phyloP scores from a whole-genome alignment of 75 land plant genomes.

The Gnetum montanum region DNA sequence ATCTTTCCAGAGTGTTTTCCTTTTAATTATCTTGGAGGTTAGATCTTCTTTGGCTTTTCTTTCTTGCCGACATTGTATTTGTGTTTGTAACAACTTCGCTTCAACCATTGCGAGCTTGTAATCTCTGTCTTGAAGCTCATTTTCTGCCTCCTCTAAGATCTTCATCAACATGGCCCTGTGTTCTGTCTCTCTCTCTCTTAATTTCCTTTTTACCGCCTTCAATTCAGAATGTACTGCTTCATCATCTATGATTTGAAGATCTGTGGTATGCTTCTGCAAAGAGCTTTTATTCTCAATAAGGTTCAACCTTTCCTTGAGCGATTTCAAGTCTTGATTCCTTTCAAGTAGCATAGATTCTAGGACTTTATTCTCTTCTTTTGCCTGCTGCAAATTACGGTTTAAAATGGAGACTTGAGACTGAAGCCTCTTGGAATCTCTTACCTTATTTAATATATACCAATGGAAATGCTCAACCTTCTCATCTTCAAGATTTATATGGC shows the following conservation, averaged over 20 bases:
- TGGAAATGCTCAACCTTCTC: constrained; percentile 56
- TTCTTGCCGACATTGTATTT: constrained; percentile 6
- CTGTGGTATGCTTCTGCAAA: constrained; percentile 6
- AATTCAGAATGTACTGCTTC: constrained; percentile 28
- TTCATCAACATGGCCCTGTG: constrained; percentile 5
- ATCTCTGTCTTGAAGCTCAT: constrained; percentile 11
- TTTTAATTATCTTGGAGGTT: constrained; percentile 9
- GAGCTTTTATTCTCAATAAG: constrained; percentile 5
- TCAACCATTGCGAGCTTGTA: constrained; percentile 9
- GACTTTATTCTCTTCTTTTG: constrained; percentile 33
- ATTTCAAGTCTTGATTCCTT: constrained; percentile 32
- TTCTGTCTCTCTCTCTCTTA: constrained; percentile 19
- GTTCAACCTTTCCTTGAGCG: constrained; percentile 27
- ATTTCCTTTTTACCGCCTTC: constrained; percentile 22
- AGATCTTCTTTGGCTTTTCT: constrained; percentile 8
- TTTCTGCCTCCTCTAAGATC: background rate
- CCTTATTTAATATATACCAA: constrained; percentile 51
- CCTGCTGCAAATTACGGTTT: constrained; percentile 20
- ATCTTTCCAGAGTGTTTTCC: constrained; percentile 9
- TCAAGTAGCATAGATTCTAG: constrained; percentile 30
- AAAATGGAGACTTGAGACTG: constrained; percentile 40
- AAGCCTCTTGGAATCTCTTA: constrained; percentile 37
- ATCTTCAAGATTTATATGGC: constrained; percentile 68
- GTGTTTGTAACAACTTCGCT: constrained; percentile 14
- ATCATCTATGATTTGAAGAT: background rate